Percentiles rank a stretch among this genome's conserved stretches.
Conservation (phyloP, 2,329 filamentous ascomycete species). For the Aspergillus aculeatinus region DNA sequence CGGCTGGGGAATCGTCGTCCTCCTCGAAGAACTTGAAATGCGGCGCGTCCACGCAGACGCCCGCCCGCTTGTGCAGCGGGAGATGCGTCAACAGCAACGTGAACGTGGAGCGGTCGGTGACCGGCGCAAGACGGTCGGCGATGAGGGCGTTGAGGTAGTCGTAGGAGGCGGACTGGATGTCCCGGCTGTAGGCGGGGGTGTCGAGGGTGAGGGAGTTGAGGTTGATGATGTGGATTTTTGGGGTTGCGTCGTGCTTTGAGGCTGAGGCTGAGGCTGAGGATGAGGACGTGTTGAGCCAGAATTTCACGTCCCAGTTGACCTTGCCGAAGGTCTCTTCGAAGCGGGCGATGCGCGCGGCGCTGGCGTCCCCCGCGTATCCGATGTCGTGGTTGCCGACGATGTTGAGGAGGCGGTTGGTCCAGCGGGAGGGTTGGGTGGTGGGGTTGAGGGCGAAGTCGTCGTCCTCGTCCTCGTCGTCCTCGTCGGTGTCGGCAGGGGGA, state of each 20-base stretch:
- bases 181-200: slow-evolving; percentile 66
- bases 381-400: slow-evolving; percentile 95
- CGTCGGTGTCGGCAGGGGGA: neutral
- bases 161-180: slow-evolving; percentile 75
- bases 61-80: slow-evolving; percentile 78
- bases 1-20: slow-evolving; percentile 63
- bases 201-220: slow-evolving; percentile 95
- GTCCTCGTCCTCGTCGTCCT: neutral
- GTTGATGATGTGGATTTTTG: slow-evolving; percentile 77
- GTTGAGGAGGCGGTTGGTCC: slow-evolving; percentile 80
- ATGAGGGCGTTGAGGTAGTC: slow-evolving; percentile 64
- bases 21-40: slow-evolving; percentile 75
- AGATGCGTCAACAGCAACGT: slow-evolving; percentile 91
- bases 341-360: slow-evolving; percentile 67
- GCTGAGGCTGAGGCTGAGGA: neutral
- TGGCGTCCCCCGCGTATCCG: slow-evolving; percentile 91
- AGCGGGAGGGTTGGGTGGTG: slow-evolving; percentile 39
- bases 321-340: slow-evolving; percentile 86
- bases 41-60: slow-evolving; percentile 79
- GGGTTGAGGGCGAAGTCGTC: neutral
- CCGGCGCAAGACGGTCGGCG: slow-evolving; percentile 56
- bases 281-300: slow-evolving; percentile 49
- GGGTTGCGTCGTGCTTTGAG: slow-evolving; percentile 10
- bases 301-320: slow-evolving; percentile 83
- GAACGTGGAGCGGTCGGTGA: slow-evolving; percentile 64